A percentile compares a stretch with the other conserved stretches of the same genome.
Evolutionary conservation across 257 asterid genomes (phyloP).

Genomic region (Petunia axillaris): DNA sequence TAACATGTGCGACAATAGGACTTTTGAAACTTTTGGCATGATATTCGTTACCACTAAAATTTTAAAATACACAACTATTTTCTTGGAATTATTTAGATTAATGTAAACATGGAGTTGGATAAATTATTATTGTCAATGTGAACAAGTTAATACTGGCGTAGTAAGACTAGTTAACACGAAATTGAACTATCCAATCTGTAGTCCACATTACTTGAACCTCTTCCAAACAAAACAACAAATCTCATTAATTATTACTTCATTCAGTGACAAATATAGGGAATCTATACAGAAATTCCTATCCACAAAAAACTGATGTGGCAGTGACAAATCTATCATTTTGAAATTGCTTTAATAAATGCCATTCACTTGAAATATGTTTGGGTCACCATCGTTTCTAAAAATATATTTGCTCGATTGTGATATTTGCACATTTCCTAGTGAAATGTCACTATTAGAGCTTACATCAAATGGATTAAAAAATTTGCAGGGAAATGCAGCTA

Average conservation of each 20-base stretch:
- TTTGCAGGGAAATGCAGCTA: slow-evolving; percentile 77
- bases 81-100: no score
- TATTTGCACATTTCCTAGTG: background rate
- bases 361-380: background rate
- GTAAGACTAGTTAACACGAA: background rate
- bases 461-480: background rate
- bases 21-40: no score
- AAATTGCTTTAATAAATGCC: background rate
- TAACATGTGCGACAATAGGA: no score
- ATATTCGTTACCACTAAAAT: no score
- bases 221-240: slow-evolving; percentile 8
- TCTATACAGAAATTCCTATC: background rate
- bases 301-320: background rate
- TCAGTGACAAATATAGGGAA: background rate
- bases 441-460: background rate
- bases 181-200: background rate
- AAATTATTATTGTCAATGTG: no score
- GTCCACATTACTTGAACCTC: background rate
- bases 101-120: no score
- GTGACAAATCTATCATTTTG: background rate
- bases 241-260: background rate
- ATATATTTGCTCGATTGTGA: background rate
- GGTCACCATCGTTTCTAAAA: background rate
- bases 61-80: no score
- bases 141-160: no score